Conservation (phyloP, 345 rosid species). For the Camelina hispida region DNA sequence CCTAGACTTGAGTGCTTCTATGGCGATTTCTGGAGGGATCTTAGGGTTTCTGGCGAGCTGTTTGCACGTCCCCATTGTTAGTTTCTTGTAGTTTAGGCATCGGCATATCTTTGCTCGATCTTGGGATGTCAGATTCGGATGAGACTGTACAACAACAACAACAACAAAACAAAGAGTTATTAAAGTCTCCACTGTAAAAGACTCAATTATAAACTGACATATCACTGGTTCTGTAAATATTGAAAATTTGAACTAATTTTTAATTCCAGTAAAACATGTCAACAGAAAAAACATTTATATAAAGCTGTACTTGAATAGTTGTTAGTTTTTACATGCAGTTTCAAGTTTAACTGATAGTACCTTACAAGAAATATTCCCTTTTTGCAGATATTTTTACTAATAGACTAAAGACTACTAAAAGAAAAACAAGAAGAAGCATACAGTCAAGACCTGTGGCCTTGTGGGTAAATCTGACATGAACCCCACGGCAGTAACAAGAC, state of each 20-base stretch:
- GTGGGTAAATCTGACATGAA: slow-evolving; percentile 44
- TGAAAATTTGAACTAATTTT: neutral
- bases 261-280: neutral
- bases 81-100: slow-evolving; percentile 71
- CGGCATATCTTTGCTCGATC: slow-evolving; percentile 65
- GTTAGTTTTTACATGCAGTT: too few relatives aligned
- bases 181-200: too few relatives aligned
- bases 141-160: slow-evolving; percentile 60
- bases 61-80: slow-evolving; percentile 66
- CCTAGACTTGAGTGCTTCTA: slow-evolving; percentile 70
- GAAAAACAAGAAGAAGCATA: slow-evolving; percentile 19
- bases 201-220: neutral
- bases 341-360: neutral
- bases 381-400: neutral
- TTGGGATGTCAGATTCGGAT: slow-evolving; percentile 58
- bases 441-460: slow-evolving; percentile 18
- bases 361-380: slow-evolving; percentile 1
- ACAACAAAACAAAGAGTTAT: neutral
- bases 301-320: neutral
- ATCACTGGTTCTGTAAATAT: neutral
- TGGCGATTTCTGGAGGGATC: slow-evolving; percentile 66
- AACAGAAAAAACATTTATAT: neutral
- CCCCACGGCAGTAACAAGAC: slow-evolving; percentile 45
- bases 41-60: slow-evolving; percentile 79
- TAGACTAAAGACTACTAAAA: neutral